phyloP scores from a whole-genome alignment of 331 rosid species.

The Acacia pycnantha region DNA sequence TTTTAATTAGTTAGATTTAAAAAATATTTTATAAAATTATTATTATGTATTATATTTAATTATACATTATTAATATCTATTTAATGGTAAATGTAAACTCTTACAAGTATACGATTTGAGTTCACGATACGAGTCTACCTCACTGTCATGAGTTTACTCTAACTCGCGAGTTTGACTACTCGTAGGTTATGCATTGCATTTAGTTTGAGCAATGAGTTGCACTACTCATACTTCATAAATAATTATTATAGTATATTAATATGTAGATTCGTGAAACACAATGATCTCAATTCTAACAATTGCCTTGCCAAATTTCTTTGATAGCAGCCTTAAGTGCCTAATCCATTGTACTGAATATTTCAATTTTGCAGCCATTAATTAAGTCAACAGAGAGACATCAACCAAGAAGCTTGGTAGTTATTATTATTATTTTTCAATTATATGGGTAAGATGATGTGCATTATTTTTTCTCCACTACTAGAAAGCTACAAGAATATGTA shows the following conservation, averaged over 20 bases:
- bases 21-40: too few species aligned
- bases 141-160: too few species aligned
- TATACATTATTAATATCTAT: too few species aligned
- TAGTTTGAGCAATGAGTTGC: background rate
- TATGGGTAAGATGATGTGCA: conserved; percentile 1
- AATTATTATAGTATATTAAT: background rate
- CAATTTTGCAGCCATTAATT: background rate
- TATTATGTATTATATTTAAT: too few species aligned
- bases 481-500: background rate
- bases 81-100: too few species aligned
- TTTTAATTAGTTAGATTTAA: too few species aligned
- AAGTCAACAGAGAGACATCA: conserved; percentile 2
- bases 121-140: too few species aligned
- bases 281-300: background rate
- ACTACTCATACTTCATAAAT: background rate
- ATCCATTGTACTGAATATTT: background rate
- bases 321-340: background rate
- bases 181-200: background rate
- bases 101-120: too few species aligned
- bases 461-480: conserved; percentile 7
- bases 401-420: background rate
- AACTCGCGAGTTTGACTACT: too few species aligned
- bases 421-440: background rate
- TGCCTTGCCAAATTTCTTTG: background rate
- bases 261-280: background rate